Evolutionary conservation across 2,329 filamentous ascomycete species (phyloP).

Genomic region (Exophiala viscosa): DNA sequence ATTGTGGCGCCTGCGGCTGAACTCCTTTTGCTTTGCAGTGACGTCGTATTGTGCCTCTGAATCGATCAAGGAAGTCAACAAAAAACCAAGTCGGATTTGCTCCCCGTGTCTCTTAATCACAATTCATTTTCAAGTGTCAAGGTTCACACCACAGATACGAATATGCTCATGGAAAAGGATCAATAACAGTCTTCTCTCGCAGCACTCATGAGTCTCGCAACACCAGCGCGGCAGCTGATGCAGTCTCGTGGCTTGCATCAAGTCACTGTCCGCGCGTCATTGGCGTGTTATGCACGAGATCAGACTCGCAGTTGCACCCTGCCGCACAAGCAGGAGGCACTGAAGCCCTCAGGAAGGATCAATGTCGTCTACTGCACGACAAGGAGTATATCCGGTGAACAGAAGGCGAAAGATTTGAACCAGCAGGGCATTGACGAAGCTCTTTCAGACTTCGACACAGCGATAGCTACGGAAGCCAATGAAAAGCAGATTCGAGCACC

Average conservation of each 20-base stretch:
- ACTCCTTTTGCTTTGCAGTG: no score
- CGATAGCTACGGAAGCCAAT: constrained; percentile 39
- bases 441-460: constrained; percentile 24
- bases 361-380: neutral
- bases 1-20: no score
- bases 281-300: neutral
- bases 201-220: neutral
- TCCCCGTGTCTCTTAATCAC: neutral
- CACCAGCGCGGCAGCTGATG: neutral
- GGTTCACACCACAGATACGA: neutral
- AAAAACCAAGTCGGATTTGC: neutral
- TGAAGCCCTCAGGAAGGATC: neutral
- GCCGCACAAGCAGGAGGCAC: neutral
- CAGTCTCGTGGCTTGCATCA: constrained; percentile 4
- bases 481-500: constrained; percentile 56
- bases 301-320: neutral
- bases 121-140: neutral
- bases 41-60: no score
- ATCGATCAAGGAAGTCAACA: no score
- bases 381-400: constrained; percentile 15
- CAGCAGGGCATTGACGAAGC: constrained; percentile 27
- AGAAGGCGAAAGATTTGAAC: constrained; percentile 26
- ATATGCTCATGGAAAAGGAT: neutral
- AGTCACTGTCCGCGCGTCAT: constrained; percentile 1
- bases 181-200: neutral